These are phyloP conservation scores for Cyberlindnera subsufficiens DNA, from an alignment of 805 yeast species.

Conservation along the genomic window DNA sequence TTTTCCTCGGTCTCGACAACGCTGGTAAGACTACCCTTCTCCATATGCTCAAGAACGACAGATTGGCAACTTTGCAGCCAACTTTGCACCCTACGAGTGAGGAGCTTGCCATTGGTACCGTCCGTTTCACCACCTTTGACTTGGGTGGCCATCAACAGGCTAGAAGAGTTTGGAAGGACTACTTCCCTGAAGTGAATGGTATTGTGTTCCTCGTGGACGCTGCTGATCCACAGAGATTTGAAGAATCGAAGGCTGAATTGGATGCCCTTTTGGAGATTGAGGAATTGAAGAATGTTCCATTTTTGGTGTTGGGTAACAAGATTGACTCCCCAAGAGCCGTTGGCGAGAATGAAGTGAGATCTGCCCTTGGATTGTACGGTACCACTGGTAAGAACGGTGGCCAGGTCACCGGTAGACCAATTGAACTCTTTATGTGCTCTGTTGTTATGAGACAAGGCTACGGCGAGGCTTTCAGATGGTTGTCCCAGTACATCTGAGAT, in stretches of 20 bases:
- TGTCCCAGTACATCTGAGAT: slow-evolving; percentile 85
- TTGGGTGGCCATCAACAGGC: slow-evolving; percentile 99
- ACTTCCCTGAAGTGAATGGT: slow-evolving; percentile 98
- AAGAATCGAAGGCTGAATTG: slow-evolving; percentile 91
- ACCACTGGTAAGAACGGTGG: slow-evolving; percentile 88
- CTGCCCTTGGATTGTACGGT: slow-evolving; percentile 78
- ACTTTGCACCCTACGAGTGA: slow-evolving; percentile 98
- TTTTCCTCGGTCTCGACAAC: slow-evolving; percentile 94
- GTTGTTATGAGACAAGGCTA: slow-evolving; percentile 98
- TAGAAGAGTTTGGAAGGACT: slow-evolving; percentile 98
- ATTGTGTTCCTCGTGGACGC: slow-evolving; percentile 95
- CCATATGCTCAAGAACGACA: slow-evolving; percentile 87
- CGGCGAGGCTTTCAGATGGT: slow-evolving; percentile 98
- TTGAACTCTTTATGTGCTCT: slow-evolving; percentile 95
- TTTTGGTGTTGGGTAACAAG: slow-evolving; percentile 91
- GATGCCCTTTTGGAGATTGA: slow-evolving; percentile 91
- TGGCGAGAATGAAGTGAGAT: slow-evolving; percentile 88
- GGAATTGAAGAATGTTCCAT: slow-evolving; percentile 86
- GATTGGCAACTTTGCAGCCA: slow-evolving; percentile 96
- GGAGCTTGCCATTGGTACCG: slow-evolving; percentile 93
- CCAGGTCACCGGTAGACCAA: slow-evolving; percentile 73
- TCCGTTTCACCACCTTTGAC: slow-evolving; percentile 96
- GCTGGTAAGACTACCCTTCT: slow-evolving; percentile 94
- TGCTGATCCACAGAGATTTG: slow-evolving; percentile 92
- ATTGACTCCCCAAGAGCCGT: slow-evolving; percentile 94